Base-by-base conservation (phyloP, 176 grass and related monocot genomes). In the Areca catechu region DNA sequence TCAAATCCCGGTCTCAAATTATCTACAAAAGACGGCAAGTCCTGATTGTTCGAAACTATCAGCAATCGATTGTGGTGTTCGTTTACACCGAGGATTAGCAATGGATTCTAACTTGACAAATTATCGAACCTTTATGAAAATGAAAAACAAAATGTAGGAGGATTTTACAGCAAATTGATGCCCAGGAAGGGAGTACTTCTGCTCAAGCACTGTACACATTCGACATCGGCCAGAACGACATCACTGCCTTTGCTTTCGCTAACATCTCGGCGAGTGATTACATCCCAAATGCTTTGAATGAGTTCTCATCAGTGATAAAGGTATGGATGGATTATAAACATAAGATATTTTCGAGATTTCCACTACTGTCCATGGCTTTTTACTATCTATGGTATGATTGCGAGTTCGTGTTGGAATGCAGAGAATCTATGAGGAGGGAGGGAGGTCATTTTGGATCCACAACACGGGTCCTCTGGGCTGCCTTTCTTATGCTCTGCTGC, bases 401-500 rank as follows among this genome's bases (percentile, higher is more conserved):
- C 3, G 34, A 43, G 10, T 0, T 43, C 0, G 10, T 43, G 6
- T 43, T 43, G 34, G 34, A 6, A 14, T 48, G 58, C 49, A 74
- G 71, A 74, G 28, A 5, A 56, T 65, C 19, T 65, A 74, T 20
- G n/a, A 1, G 5, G n/a, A 56, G 6, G 60, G 71, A 10, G 71
- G 71, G n/a, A 74, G 71, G 61, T 74, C 63, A n/a, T 74, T 74
- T 28, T 74, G 71, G 71, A 63, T 74, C 15, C 71, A 74, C 53
- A 74, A 74, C 34, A 74, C 68, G 15, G 68, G 55, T 47, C 58
- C 58, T 20, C 49, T 55, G 19, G 58, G 58, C 25, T 62, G 70
- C 72, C 62, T 67, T 14, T 9, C 62, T 48, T 75, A 75, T 56
- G 62, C 24, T 48, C 4, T 75, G 51, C 51, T 75, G 2, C 53